Evolutionary conservation across 306 rosid species (phyloP).

Genomic region (Vachellia pachyceras): DNA sequence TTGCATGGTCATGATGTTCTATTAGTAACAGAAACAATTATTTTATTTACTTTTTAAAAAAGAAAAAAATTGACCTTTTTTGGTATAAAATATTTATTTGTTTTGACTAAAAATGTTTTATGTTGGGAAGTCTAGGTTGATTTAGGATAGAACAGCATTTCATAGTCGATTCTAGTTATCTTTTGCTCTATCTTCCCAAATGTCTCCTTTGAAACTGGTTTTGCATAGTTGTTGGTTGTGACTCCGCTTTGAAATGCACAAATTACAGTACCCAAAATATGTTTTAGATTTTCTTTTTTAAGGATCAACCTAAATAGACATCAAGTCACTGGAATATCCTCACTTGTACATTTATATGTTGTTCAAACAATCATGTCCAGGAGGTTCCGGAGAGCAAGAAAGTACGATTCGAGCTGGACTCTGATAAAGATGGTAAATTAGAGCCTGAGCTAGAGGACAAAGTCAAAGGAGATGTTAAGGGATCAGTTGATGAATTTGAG

Average conservation of each 20-base stretch:
- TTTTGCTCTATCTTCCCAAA: not conserved
- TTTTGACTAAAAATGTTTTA: not conserved
- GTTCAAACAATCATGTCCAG: slow-evolving; percentile 31
- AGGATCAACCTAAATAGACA: not conserved
- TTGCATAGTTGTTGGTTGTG: not conserved
- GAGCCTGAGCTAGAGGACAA: slow-evolving; percentile 32
- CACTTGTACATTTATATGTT: not conserved
- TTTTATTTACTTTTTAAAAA: not conserved
- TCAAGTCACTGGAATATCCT: not conserved
- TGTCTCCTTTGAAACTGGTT: not conserved
- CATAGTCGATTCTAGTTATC: not conserved
- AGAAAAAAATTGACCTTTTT: not conserved
- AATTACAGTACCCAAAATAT: not conserved
- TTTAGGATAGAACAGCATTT: not conserved
- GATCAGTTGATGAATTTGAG: slow-evolving; percentile 19
- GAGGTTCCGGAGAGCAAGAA: slow-evolving; percentile 34
- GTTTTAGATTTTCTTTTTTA: not conserved
- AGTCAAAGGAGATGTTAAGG: slow-evolving; percentile 19
- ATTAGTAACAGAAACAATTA: not conserved
- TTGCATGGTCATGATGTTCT: not conserved
- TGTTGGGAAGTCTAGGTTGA: not conserved
- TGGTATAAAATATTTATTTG: not conserved
- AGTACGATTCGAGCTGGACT: slow-evolving; percentile 35
- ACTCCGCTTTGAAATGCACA: not conserved
- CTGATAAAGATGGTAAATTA: slow-evolving; percentile 17